phyloP scores from a whole-genome alignment of 2,329 filamentous ascomycete genomes.

The Diaporthe humulicola region DNA sequence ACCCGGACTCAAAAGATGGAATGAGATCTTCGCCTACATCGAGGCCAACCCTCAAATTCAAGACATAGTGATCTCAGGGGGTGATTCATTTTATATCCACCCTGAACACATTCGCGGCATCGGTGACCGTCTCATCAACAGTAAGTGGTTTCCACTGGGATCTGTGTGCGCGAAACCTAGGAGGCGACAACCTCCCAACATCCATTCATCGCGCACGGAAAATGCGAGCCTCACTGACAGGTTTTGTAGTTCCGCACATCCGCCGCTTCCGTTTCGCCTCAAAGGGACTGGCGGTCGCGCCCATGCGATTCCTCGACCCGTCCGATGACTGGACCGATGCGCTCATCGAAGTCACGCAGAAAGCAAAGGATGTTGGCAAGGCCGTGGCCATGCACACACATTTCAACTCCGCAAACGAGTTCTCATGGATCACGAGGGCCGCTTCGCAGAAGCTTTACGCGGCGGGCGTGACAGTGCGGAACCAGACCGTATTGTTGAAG shows the following conservation, averaged over 20 bases:
- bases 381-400: slow-evolving; percentile 74
- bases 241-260: slow-evolving; percentile 62
- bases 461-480: slow-evolving; percentile 67
- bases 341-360: slow-evolving; percentile 63
- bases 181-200: not conserved
- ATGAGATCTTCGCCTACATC: slow-evolving; percentile 70
- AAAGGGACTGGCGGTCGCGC: slow-evolving; percentile 72
- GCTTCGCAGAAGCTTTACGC: slow-evolving; percentile 65
- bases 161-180: not conserved
- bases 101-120: slow-evolving; percentile 66
- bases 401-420: slow-evolving; percentile 73
- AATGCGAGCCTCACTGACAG: not conserved
- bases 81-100: slow-evolving; percentile 70
- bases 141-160: not conserved
- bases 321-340: slow-evolving; percentile 66
- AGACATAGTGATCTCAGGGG: slow-evolving; percentile 74
- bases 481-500: slow-evolving; percentile 71
- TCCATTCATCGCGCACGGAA: too few relatives aligned
- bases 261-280: slow-evolving; percentile 72
- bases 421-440: slow-evolving; percentile 69
- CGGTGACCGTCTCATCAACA: slow-evolving; percentile 66
- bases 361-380: slow-evolving; percentile 67
- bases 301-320: slow-evolving; percentile 65
- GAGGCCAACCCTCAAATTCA: slow-evolving; percentile 60
- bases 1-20: slow-evolving; percentile 60